Evolutionary conservation across 768 basidiomycete genomes (phyloP).

Genomic region (Lentinula sp.): DNA sequence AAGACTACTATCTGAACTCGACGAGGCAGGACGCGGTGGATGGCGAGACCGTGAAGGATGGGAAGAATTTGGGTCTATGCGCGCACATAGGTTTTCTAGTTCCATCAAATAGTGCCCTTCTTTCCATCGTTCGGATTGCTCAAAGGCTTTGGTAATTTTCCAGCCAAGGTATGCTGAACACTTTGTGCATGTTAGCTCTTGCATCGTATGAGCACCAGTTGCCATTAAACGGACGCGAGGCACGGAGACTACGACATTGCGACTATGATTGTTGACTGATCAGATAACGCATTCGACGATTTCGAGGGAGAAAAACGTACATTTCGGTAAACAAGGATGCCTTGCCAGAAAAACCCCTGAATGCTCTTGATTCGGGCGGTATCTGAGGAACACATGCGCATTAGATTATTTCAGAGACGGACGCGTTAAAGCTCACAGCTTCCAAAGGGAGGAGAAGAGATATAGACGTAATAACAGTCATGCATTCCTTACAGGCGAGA

Average conservation of each 20-base stretch:
- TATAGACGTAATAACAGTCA: constrained; percentile 36
- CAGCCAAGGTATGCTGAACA: constrained; percentile 55
- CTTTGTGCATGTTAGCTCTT: constrained; percentile 44
- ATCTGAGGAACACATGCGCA: constrained; percentile 22
- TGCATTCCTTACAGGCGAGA: constrained; percentile 40
- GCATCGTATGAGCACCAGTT: constrained; percentile 58
- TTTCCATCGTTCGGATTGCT: constrained; percentile 56
- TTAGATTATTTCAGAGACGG: neutral
- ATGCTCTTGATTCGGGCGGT: constrained; percentile 38
- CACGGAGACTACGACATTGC: constrained; percentile 37
- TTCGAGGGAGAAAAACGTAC: constrained; percentile 23
- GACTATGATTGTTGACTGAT: constrained; percentile 22
- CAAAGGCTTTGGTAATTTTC: constrained; percentile 55
- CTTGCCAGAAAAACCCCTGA: constrained; percentile 52
- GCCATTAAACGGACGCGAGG: constrained; percentile 54
- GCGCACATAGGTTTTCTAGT: constrained; percentile 35
- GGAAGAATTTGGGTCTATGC: constrained; percentile 3
- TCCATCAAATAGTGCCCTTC: constrained; percentile 55
- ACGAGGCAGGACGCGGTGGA: neutral
- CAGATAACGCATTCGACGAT: neutral
- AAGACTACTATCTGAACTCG: constrained; percentile 13
- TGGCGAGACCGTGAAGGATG: neutral
- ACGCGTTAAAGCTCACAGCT: constrained; percentile 22
- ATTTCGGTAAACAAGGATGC: constrained; percentile 53
- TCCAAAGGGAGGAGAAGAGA: constrained; percentile 34